phyloP scores from a whole-genome alignment of 2,329 filamentous ascomycete species.

The Exserohilum turcica region DNA sequence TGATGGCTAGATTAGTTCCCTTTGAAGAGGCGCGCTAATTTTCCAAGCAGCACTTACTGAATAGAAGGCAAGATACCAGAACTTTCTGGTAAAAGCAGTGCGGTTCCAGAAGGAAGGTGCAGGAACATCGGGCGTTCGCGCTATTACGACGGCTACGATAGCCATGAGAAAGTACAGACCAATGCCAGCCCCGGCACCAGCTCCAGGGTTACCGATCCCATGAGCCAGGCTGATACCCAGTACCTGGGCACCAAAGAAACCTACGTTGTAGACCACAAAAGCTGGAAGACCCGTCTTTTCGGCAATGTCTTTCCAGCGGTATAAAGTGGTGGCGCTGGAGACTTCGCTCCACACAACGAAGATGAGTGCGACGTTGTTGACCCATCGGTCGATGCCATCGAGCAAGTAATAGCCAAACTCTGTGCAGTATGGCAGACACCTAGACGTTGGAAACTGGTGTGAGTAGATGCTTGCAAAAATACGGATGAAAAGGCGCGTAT shows the following conservation, averaged over 20 bases:
- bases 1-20: neutral
- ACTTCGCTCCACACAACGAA: slow-evolving; percentile 62
- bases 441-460: neutral
- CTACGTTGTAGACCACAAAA: slow-evolving; percentile 56
- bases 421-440: slow-evolving; percentile 61
- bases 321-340: slow-evolving; percentile 59
- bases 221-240: slow-evolving; percentile 59
- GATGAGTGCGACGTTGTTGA: slow-evolving; percentile 60
- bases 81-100: slow-evolving; percentile 47
- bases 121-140: slow-evolving; percentile 50
- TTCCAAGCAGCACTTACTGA: slow-evolving; percentile 53
- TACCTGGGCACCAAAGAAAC: slow-evolving; percentile 60
- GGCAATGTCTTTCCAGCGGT: slow-evolving; percentile 57
- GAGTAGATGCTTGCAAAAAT: neutral
- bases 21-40: neutral
- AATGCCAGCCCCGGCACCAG: slow-evolving; percentile 59
- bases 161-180: slow-evolving; percentile 57
- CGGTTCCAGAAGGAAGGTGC: slow-evolving; percentile 53
- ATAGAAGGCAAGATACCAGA: slow-evolving; percentile 63
- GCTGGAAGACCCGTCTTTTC: slow-evolving; percentile 53
- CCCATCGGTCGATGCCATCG: slow-evolving; percentile 61
- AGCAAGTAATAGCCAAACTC: slow-evolving; percentile 63
- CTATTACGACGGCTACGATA: slow-evolving; percentile 49
- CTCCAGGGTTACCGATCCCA: slow-evolving; percentile 47
- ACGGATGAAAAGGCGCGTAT: neutral